These are phyloP conservation scores for Herpetomonas samuelpessoai DNA, from an alignment of 208 protist species.

Conservation along the genomic window DNA sequence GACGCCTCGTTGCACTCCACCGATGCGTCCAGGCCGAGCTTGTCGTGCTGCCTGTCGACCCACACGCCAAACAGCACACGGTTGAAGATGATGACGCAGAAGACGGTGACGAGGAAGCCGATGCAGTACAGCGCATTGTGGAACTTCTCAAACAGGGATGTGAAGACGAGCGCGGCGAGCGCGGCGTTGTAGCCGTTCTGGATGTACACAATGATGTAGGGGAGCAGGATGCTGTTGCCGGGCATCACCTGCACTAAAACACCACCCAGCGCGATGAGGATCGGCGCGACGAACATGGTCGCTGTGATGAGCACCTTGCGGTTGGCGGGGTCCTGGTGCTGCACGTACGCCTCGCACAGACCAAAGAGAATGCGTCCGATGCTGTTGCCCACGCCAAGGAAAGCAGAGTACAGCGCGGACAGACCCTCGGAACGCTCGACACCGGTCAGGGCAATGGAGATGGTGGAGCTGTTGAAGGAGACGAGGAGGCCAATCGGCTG, in stretches of 20 bases:
- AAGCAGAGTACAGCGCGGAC: conserved; percentile 45
- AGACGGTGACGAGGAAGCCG: conserved; percentile 31
- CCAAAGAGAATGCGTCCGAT: conserved; percentile 50
- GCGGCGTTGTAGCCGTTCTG: conserved; percentile 41
- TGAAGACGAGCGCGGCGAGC: conserved; percentile 46
- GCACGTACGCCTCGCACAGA: conserved; percentile 48
- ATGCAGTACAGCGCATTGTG: conserved; percentile 52
- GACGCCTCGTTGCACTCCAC: conserved; percentile 18
- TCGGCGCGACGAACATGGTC: conserved; percentile 23
- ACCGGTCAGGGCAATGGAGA: conserved; percentile 46
- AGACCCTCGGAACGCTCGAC: conserved; percentile 20
- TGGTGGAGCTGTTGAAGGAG: conserved; percentile 49
- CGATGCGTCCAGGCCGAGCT: conserved; percentile 15
- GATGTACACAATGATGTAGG: conserved; percentile 50
- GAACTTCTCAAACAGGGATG: conserved; percentile 38
- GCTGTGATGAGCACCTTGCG: conserved; percentile 33
- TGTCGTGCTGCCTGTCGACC: conserved; percentile 38
- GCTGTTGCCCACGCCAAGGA: conserved; percentile 47
- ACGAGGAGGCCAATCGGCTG: conserved; percentile 34
- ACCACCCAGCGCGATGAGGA: conserved; percentile 29
- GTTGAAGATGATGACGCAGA: conserved; percentile 57
- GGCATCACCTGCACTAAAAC: conserved; percentile 42
- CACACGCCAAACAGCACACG: conserved; percentile 49
- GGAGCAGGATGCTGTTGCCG: conserved; percentile 36
- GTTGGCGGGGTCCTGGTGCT: conserved; percentile 26